A percentile compares a stretch with the other conserved stretches of the same genome.
Conservation (phyloP, 371 early-diverging fungal species). For the Amoeboaphelidium protococcarum region DNA sequence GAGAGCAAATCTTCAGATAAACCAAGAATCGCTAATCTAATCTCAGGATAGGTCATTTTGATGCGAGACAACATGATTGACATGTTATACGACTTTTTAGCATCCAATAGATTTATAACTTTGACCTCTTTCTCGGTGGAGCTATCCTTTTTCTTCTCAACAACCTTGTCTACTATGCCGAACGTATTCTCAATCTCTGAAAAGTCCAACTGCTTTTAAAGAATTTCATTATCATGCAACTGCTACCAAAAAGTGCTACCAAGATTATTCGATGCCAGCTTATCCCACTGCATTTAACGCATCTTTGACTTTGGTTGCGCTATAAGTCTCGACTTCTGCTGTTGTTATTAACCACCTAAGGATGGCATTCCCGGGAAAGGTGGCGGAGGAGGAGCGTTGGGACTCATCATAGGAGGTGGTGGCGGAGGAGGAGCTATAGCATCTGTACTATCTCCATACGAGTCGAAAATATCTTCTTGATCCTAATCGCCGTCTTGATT, state of each 20-base stretch:
- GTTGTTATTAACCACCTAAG: not conserved
- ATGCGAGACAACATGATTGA: not conserved
- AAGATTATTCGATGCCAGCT: not conserved
- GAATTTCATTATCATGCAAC: not conserved
- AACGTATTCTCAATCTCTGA: not conserved
- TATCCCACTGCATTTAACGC: not conserved
- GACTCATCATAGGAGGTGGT: not conserved
- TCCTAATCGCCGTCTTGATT: no score
- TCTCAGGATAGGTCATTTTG: not conserved
- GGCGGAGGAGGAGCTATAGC: not conserved
- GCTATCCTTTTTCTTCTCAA: not conserved
- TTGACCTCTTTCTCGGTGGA: not conserved
- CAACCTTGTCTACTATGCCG: not conserved
- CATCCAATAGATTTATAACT: not conserved
- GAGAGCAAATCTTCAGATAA: slow-evolving; percentile 10
- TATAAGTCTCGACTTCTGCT: not conserved
- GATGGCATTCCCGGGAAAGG: not conserved
- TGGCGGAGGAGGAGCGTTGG: not conserved
- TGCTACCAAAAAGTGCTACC: not conserved
- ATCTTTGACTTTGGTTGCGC: not conserved
- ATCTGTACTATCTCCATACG: not conserved
- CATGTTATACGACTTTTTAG: not conserved
- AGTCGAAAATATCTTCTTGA: not conserved
- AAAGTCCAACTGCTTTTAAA: not conserved
- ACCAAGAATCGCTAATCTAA: not conserved